Base-by-base conservation (phyloP, 805 yeast genomes). In the Hanseniaspora nectarophila region DNA sequence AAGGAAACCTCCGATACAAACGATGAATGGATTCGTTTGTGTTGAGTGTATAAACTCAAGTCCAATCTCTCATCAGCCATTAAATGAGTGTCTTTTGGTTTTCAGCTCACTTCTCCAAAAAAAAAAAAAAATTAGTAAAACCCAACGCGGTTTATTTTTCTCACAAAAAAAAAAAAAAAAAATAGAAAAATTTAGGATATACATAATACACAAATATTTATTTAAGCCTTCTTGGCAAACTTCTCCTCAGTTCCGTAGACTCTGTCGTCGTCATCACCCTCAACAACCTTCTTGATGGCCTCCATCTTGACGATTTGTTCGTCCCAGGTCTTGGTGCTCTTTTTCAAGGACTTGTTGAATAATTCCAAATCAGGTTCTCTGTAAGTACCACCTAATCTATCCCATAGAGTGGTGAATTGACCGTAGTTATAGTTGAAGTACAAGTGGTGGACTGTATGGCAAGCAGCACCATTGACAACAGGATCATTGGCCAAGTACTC, bases 371-470 rank as follows among this genome's bases (percentile, higher is more conserved):
- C 97, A 5, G 98, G 98, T 60, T 80, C 77, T 70, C 97, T 83
- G 70, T 92, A 89, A 26, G 95, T 80, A 44, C 88, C 84, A 49
- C 97, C 97, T 54, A 92, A 70, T 70, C 98, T 82, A 67, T 92
- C 98, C 98, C 98, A 92, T 58, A 92, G 73, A 16, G 98, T 92
- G 44, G 97, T 89, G 72, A 90, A 92, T 71, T 92, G 98, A 37
- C 98, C 98, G 65, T 89, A 92, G 73, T 92, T 92, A 71, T 92
- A 92, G 74, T 90, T 90, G 79, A 92, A 92, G 71, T 92, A 92
- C 60, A 92, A 71, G 66, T 92, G 98, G 69, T 92, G 98, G 45
- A 90, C 81, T 1, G 98, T 89, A 71, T 92, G 98, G 69, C 97
- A 90, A 5, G 98, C 98, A 16, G 97, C 89, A 61, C 98, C 98